Evolutionary conservation across 257 asterid genomes (phyloP).

Genomic region (Nicotiana obtusifolia): DNA sequence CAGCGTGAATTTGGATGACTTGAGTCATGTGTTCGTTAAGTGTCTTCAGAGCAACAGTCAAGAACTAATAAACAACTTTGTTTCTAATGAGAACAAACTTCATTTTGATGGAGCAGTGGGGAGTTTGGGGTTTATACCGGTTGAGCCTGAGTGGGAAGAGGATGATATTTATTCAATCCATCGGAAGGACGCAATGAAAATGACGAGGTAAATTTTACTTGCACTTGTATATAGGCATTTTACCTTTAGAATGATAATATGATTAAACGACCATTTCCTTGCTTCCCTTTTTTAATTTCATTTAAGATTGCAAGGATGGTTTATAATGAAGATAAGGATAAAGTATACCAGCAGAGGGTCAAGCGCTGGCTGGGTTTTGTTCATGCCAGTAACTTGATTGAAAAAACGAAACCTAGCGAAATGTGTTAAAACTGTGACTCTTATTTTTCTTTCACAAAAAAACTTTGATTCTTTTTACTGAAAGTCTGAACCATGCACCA

Average conservation of each 20-base stretch:
- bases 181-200: slow-evolving; percentile 70
- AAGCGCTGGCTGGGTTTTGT: background rate
- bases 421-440: background rate
- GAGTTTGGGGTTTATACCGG: slow-evolving; percentile 28
- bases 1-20: slow-evolving; percentile 13
- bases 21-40: slow-evolving; percentile 7
- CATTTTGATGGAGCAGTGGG: slow-evolving; percentile 17
- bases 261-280: background rate
- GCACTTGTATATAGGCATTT: background rate
- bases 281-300: background rate
- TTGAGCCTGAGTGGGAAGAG: slow-evolving; percentile 82
- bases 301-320: background rate
- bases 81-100: slow-evolving; percentile 5
- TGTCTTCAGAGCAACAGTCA: slow-evolving; percentile 4
- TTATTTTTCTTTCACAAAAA: background rate
- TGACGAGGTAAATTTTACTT: slow-evolving; percentile 47
- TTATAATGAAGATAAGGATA: background rate
- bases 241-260: background rate
- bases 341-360: background rate
- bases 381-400: background rate
- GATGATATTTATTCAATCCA: slow-evolving; percentile 66
- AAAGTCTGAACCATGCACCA: background rate
- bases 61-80: slow-evolving; percentile 11
- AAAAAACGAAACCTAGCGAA: background rate
- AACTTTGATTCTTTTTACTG: background rate